These are phyloP conservation scores for Cercospora zeina DNA, from an alignment of 2,329 filamentous ascomycete species.

Conservation along the genomic window DNA sequence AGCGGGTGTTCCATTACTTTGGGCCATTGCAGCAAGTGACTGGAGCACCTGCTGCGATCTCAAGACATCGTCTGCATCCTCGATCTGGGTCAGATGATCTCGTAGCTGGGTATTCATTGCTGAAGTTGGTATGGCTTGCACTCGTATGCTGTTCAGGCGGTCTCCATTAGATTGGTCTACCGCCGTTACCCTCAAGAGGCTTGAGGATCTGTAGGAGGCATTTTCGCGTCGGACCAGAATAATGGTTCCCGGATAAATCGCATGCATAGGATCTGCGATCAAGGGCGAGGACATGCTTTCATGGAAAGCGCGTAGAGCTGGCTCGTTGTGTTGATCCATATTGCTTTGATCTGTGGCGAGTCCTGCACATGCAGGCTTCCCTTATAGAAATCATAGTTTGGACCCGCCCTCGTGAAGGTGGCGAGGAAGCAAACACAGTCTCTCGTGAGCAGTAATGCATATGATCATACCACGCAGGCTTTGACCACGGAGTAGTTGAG, in stretches of 20 bases:
- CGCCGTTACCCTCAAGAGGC: not conserved
- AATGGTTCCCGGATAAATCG: not conserved
- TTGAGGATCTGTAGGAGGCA: not conserved
- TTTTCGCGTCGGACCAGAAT: constrained; percentile 5
- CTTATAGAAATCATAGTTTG: not conserved
- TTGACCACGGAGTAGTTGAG: not conserved
- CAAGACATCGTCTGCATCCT: constrained; percentile 10
- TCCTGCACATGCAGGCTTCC: no score
- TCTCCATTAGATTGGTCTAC: not conserved
- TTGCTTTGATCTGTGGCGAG: not conserved
- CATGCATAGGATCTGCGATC: not conserved
- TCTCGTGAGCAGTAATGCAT: not conserved
- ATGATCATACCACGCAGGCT: not conserved
- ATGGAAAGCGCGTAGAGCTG: not conserved
- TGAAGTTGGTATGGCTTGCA: constrained; percentile 5
- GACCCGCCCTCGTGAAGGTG: not conserved
- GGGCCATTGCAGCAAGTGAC: not conserved
- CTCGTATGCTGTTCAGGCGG: not conserved
- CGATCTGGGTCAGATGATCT: not conserved
- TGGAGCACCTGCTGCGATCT: constrained; percentile 4
- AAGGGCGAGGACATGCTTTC: not conserved
- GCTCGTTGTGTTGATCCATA: not conserved
- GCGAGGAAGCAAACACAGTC: not conserved
- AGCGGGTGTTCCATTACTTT: not conserved
- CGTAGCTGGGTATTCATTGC: not conserved